Conservation (phyloP, 805 yeast genomes). For the Candida insectalens region DNA sequence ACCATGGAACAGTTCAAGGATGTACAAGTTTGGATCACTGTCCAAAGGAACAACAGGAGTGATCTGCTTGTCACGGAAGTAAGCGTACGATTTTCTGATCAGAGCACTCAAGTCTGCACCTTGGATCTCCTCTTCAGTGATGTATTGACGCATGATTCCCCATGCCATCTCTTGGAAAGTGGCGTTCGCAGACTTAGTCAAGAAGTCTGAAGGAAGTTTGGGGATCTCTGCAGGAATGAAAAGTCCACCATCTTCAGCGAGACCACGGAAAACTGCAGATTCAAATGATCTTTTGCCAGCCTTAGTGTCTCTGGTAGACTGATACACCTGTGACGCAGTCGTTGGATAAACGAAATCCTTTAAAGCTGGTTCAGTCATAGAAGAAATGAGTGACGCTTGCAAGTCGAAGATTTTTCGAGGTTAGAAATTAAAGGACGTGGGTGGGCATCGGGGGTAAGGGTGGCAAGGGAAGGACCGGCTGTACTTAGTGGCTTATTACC, state of each 20-base stretch:
- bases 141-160: conserved; percentile 74
- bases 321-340: conserved; percentile 46
- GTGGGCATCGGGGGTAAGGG: too few species aligned
- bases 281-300: conserved; percentile 56
- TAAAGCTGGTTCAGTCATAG: too few species aligned
- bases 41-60: conserved; percentile 65
- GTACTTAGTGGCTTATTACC: too few species aligned
- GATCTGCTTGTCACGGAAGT: conserved; percentile 81
- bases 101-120: conserved; percentile 54
- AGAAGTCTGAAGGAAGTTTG: conserved; percentile 40
- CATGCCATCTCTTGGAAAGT: conserved; percentile 82
- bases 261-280: conserved; percentile 78
- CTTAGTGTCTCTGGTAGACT: conserved; percentile 66
- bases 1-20: conserved; percentile 94
- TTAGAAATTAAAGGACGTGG: too few species aligned
- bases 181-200: conserved; percentile 60
- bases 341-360: conserved; percentile 19
- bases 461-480: too few species aligned
- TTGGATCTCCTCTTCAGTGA: conserved; percentile 65
- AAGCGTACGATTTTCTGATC: conserved; percentile 68
- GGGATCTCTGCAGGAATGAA: conserved; percentile 85
- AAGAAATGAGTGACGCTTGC: too few species aligned
- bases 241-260: conserved; percentile 95
- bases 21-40: conserved; percentile 50
- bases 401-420: too few species aligned